Base-by-base conservation (phyloP, 306 rosid genomes). In the Cicer judaicum region DNA sequence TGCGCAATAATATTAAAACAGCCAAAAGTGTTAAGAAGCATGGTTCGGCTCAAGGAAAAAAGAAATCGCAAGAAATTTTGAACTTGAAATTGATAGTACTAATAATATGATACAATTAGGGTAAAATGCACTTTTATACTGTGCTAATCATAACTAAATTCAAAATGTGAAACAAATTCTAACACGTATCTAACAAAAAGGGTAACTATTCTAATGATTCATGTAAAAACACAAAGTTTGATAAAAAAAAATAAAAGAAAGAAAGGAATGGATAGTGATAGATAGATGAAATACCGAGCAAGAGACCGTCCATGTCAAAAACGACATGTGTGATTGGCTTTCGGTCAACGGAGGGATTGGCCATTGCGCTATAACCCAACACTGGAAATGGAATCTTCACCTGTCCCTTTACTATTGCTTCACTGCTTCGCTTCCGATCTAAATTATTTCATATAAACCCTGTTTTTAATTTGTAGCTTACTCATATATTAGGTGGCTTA, bases 231-330 rank as follows among this genome's bases (percentile, higher is more conserved):
- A 14, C 41, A 11, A 60, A 29, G 7, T 50, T 50, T 13, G 18
- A 49, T 29, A 3, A 29, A 29, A 29, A 29, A 3, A 29, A 29
- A 16, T 0, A 0, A 16, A 16, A 16, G 0, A 29, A 29, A 29
- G 1, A 29, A 29, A 29, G 2, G 36, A 29, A 57, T 42, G 5
- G 36, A 16, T 9, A 11, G 7, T 10, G 47, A 19, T 9, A 14
- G 49, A 34, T 21, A 14, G 49, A 34, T 40, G 36, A 9, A 55
- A 77, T 88, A 93, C 98, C 98, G 6, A 93, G 88, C 74, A 93
- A 85, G 72, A 93, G 96, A 50, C 98, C 98, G 79, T 93, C 98
- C 98, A 94, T 94, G 79, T 94, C 97, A 76, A 94, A 91, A 80
- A 88, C 48, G 79, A 92, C 85, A 48, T 90, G 96, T 9, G 88